Evolutionary conservation across 306 rosid species (phyloP).

Genomic region (barrel medic (Medicago truncatula)): MtrunA17r5.0-ANR NC_053042.1:51936001-51936500

Average conservation of each 20-base stretch:
- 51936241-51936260: constrained; percentile 6
- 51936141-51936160: constrained; percentile 46
- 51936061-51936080: constrained; percentile 34
- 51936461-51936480: constrained; percentile 54
- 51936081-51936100: constrained; percentile 33
- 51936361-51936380: constrained; percentile 43
- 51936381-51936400: constrained; percentile 38
- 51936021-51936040: background rate
- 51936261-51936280: constrained; percentile 20
- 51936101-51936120: no score
- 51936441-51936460: constrained; percentile 74
- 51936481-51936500: constrained; percentile 77
- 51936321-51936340: constrained; percentile 77
- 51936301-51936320: background rate
- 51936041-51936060: background rate
- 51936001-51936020: constrained; percentile 1
- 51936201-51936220: constrained; percentile 34
- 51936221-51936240: background rate
- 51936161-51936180: constrained; percentile 86
- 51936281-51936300: background rate
- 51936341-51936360: constrained; percentile 82
- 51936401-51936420: constrained; percentile 8
- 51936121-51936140: constrained; percentile 80
- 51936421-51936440: constrained; percentile 69
- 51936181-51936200: constrained; percentile 30